phyloP scores from a whole-genome alignment of 352 stramenopile genomes.

The Pythium insidiosum region DNA sequence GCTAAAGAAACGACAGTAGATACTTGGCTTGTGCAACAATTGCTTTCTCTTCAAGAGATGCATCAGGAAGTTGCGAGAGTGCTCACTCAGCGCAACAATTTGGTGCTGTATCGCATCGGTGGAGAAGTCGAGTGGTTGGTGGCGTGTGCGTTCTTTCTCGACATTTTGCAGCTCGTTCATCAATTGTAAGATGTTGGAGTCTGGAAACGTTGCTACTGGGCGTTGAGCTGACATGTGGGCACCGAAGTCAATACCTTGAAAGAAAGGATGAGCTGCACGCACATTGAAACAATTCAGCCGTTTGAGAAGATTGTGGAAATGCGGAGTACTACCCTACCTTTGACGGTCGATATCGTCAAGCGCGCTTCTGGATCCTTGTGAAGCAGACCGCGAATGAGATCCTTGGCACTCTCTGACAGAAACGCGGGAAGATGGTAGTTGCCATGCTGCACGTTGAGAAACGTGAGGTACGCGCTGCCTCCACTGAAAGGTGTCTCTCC shows the following conservation, averaged over 20 bases:
- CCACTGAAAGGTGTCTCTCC: conserved; percentile 76
- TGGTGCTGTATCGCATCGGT: conserved; percentile 28
- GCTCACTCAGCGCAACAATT: conserved; percentile 23
- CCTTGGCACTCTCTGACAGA: conserved; percentile 44
- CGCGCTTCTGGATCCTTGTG: conserved; percentile 24
- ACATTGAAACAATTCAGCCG: not conserved
- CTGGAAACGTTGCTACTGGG: conserved; percentile 33
- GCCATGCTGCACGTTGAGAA: conserved; percentile 63
- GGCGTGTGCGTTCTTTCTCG: conserved; percentile 23
- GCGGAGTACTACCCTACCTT: conserved; percentile 29
- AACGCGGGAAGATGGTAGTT: conserved; percentile 51
- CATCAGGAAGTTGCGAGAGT: conserved; percentile 47
- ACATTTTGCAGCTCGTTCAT: conserved; percentile 27
- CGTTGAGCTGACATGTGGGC: conserved; percentile 35
- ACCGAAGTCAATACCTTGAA: conserved; percentile 53
- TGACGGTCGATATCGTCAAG: conserved; percentile 30
- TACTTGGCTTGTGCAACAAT: conserved; percentile 54
- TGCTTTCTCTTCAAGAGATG: conserved; percentile 73
- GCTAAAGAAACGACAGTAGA: conserved; percentile 70
- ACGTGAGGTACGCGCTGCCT: conserved; percentile 73
- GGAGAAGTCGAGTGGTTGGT: conserved; percentile 16
- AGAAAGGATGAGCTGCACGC: conserved; percentile 61
- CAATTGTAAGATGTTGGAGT: conserved; percentile 33
- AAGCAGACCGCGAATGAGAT: conserved; percentile 57
- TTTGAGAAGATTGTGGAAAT: not conserved